These are phyloP conservation scores for Crassisporium funariophilum DNA, from an alignment of 768 basidiomycete genomes.

Conservation along the genomic window DNA sequence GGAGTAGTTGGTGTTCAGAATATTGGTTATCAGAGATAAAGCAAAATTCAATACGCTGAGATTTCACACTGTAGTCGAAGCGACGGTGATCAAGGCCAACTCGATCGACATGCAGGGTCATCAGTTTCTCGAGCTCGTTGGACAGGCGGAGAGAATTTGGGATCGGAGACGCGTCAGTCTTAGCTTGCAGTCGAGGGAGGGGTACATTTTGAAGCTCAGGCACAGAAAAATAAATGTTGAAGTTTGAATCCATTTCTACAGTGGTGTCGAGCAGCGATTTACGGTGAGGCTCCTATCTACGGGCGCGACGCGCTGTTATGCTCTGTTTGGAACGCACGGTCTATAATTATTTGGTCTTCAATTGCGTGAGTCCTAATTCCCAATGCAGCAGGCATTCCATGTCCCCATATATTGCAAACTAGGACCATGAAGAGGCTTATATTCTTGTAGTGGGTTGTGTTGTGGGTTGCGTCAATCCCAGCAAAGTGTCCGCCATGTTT, in stretches of 20 bases:
- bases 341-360: too few species aligned
- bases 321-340: too few species aligned
- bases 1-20: too few species aligned
- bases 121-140: neutral
- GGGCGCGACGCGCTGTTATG: neutral
- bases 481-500: neutral
- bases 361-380: slow-evolving; percentile 7
- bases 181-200: neutral
- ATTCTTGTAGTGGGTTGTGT: slow-evolving; percentile 14
- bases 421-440: slow-evolving; percentile 10
- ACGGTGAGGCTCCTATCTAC: too few species aligned
- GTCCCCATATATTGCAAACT: slow-evolving; percentile 11
- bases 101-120: slow-evolving; percentile 6
- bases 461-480: slow-evolving; percentile 15
- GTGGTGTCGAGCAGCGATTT: neutral
- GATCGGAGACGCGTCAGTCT: neutral
- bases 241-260: neutral
- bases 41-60: slow-evolving; percentile 9
- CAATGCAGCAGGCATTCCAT: slow-evolving; percentile 21
- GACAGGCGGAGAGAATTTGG: slow-evolving; percentile 8
- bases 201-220: slow-evolving; percentile 12
- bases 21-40: neutral
- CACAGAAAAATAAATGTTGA: slow-evolving; percentile 3
- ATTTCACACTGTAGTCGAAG: slow-evolving; percentile 9
- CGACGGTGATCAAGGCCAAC: slow-evolving; percentile 7